Percentiles rank a stretch among this genome's conserved stretches.
Conservation (phyloP, 1,139 yeast genomes). For the Debaryomyces sp. region DNA sequence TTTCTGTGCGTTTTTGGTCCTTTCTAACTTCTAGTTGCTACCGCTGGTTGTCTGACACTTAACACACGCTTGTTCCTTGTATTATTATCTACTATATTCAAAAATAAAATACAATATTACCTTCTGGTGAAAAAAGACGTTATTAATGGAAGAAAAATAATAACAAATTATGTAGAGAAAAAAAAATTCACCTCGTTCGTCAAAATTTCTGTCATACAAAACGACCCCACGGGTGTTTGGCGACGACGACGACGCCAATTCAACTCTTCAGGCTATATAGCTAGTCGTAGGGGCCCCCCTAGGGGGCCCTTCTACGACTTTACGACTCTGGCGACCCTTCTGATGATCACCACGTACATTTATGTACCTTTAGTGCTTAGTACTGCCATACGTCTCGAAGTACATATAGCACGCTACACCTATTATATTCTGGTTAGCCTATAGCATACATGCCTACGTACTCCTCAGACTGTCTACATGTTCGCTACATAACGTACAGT, state of each 20-base stretch:
- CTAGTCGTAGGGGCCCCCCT: background rate
- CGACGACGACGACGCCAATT: background rate
- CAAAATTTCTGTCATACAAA: background rate
- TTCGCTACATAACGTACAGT: background rate
- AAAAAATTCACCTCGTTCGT: conserved; percentile 2
- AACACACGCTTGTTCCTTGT: background rate
- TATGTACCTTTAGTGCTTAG: background rate
- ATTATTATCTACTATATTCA: conserved; percentile 1
- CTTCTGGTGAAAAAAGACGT: background rate
- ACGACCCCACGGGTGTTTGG: background rate
- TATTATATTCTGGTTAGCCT: background rate
- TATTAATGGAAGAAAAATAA: background rate
- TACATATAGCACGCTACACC: background rate
- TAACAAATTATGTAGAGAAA: conserved; percentile 1
- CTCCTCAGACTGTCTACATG: background rate
- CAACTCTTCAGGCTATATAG: background rate
- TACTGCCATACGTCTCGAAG: background rate
- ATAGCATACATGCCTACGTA: background rate
- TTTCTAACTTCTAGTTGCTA: background rate
- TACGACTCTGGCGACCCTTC: background rate
- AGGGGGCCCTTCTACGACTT: background rate
- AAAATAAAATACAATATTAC: background rate
- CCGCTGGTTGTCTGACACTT: background rate
- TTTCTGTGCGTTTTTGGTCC: background rate
- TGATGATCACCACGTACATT: background rate